Evolutionary conservation across 192 early-diverging fungal species (phyloP), one percentile per base, ranked within the genome.

Genomic region (Geranomyces variabilis): DNA sequence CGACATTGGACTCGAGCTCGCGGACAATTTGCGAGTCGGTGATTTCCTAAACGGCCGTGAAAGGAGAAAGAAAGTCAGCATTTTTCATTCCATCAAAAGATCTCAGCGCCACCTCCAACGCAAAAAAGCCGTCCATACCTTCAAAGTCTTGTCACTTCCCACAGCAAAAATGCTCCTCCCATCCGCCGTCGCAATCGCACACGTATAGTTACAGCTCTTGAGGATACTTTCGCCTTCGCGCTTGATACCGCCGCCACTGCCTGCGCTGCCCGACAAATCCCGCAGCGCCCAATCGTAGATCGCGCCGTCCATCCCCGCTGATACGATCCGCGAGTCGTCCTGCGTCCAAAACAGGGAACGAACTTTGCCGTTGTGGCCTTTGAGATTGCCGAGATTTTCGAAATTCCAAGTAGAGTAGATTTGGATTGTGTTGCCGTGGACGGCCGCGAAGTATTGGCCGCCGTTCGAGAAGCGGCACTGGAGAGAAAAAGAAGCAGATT

Each of bases 281-380:
- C 73, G 71, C 36, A 88, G 55, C 10, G 71, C 71, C 86, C 86
- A 88, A 36, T 87, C 83, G 71, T 88, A 88, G 33, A 88, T 82
- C 12, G 86, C 86, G 48, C 86, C 86, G 57, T 88, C 86, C 70
- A 81, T 80, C 10, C 87, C 87, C 3, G 82, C 82, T 14, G 84
- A 81, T 10, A 89, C 76, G 53, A 89, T 82, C 44, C 76, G 73
- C 3, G 80, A 73, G 61, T 89, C 87, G 63, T 89, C 86, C 19
- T 64, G 49, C 9, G 84, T 77, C 86, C 86, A 89, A 36, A 76
- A 77, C 56, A 89, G 36, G 24, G 78, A 79, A 30, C 80, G 70
- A 14, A 89, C 80, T 75, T 89, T 89, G 30, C 83, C 86, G 64
- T 85, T 88, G 77, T 89, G 87, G 9, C 86, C 87, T 53, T 86